Conservation (phyloP, 257 asterid species). For the Prunella vulgaris region DNA sequence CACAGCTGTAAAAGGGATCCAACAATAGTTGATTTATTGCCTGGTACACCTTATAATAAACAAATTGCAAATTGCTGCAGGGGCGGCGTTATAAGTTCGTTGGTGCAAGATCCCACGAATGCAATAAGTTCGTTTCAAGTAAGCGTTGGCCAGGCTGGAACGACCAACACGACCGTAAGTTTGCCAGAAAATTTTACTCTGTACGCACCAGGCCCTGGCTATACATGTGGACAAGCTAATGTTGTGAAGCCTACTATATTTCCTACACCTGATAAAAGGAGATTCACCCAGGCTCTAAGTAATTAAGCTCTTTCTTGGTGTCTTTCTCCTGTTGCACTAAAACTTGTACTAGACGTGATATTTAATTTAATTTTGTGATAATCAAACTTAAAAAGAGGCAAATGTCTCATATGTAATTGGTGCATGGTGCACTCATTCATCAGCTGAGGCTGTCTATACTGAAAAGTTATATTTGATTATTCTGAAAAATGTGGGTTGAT, state of each 20-base stretch:
- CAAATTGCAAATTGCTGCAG: constrained; percentile 55
- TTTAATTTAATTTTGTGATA: neutral
- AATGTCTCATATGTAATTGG: no score
- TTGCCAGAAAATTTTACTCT: constrained; percentile 51
- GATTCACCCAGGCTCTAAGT: constrained; percentile 60
- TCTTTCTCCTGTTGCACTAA: no score
- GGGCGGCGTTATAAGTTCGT: constrained; percentile 50
- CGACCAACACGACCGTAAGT: constrained; percentile 37
- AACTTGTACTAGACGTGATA: no score
- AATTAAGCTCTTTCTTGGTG: constrained; percentile 14
- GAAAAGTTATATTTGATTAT: no score
- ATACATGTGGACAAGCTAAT: constrained; percentile 51
- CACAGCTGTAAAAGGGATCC: constrained; percentile 51
- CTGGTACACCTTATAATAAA: constrained; percentile 45
- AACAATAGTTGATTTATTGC: constrained; percentile 39
- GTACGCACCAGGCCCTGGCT: constrained; percentile 43
- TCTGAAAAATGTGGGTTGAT: no score
- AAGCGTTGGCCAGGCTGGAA: constrained; percentile 46
- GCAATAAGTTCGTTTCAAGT: constrained; percentile 43
- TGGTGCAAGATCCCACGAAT: constrained; percentile 41
- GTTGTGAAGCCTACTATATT: constrained; percentile 36
- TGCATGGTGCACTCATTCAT: no score
- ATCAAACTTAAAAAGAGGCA: neutral
- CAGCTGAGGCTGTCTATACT: no score
- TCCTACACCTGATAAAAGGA: constrained; percentile 33